Percentiles rank a stretch among this genome's conserved stretches.
Conservation (phyloP, 495 filamentous ascomycete species). For the Penicillium paxilli region DNA sequence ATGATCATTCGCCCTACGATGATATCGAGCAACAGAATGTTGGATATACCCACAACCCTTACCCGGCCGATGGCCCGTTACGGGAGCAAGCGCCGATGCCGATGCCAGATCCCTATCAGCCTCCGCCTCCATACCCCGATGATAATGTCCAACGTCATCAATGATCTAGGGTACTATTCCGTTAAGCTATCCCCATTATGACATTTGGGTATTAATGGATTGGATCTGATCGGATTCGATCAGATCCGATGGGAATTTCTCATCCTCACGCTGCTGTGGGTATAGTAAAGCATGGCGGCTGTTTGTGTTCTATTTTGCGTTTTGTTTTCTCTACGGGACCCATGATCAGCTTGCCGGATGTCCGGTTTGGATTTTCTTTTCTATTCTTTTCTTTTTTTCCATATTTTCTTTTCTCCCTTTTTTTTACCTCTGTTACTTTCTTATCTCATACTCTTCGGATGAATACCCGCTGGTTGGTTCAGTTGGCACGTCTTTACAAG, state of each 20-base stretch:
- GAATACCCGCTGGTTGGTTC: constrained; percentile 25
- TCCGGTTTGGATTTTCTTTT: constrained; percentile 4
- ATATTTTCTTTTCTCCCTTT: constrained; percentile 1
- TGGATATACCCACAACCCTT: constrained; percentile 16
- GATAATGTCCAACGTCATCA: constrained; percentile 13
- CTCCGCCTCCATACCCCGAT: constrained; percentile 31
- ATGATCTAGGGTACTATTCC: constrained; percentile 9
- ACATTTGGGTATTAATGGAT: too few species aligned
- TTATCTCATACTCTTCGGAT: constrained; percentile 14
- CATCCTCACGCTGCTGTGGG: neutral
- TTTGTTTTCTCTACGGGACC: constrained; percentile 21
- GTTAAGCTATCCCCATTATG: too few species aligned
- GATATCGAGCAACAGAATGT: constrained; percentile 22
- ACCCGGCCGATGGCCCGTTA: constrained; percentile 18
- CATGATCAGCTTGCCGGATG: constrained; percentile 16
- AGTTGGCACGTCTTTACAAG: neutral
- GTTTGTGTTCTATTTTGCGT: constrained; percentile 3
- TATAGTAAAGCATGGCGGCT: neutral
- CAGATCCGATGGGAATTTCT: neutral
- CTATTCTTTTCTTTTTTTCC: constrained; percentile 5
- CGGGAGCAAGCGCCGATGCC: constrained; percentile 38
- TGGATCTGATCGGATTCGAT: too few species aligned
- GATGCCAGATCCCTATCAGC: constrained; percentile 35
- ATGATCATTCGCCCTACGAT: constrained; percentile 28
- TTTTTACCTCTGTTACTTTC: neutral